Conservation (phyloP, 2,329 filamentous ascomycete genomes). For the Aspergillaceae sp. region DNA sequence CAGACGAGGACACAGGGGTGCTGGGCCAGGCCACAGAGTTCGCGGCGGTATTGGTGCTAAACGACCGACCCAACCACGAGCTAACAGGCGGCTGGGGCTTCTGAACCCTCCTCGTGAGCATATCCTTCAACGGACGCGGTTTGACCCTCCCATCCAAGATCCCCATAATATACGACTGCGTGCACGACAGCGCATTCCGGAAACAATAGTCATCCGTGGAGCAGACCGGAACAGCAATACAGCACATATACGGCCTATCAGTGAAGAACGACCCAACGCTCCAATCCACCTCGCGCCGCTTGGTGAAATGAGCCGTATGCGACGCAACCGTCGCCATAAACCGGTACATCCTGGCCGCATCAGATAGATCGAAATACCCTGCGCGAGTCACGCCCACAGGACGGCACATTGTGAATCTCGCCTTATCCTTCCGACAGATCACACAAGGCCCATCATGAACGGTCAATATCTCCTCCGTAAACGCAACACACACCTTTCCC, state of each 20-base stretch:
- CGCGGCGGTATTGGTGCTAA: not conserved
- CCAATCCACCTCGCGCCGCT: constrained; percentile 1
- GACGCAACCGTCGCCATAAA: constrained; percentile 6
- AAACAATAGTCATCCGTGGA: constrained; percentile 1
- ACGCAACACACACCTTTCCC: not conserved
- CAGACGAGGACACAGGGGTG: not conserved
- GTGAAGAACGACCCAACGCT: constrained; percentile 3
- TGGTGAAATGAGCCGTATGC: constrained; percentile 2
- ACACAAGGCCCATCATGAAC: not conserved
- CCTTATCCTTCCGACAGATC: not conserved
- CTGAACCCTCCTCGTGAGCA: not conserved
- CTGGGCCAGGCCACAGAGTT: not conserved
- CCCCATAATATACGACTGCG: constrained; percentile 3
- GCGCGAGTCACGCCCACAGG: constrained; percentile 3
- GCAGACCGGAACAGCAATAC: constrained; percentile 6
- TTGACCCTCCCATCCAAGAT: not conserved
- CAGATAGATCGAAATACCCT: constrained; percentile 5
- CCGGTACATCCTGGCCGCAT: constrained; percentile 1
- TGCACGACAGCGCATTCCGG: not conserved
- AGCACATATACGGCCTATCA: constrained; percentile 6
- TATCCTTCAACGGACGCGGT: not conserved
- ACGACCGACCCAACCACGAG: not conserved
- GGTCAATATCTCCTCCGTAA: not conserved
- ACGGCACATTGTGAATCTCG: constrained; percentile 1
- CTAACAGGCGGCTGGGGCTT: not conserved